phyloP scores from a whole-genome alignment of 1,284 basidiomycete species.

The Trichosporon sp. region DNA sequence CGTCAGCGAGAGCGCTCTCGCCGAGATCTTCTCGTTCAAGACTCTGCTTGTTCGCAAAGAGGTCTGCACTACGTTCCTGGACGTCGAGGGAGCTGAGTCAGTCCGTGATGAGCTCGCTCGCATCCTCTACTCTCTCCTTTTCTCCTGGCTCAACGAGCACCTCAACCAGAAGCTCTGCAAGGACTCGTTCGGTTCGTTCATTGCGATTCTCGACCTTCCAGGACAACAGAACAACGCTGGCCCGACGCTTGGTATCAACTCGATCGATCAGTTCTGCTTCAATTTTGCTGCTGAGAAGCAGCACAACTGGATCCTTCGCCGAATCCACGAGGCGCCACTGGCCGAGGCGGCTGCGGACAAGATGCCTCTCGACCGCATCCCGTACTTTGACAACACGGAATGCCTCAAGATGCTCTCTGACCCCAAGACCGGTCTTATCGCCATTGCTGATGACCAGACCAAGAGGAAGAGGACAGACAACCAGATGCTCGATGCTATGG shows the following conservation, averaged over 20 bases:
- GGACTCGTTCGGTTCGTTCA: conserved; percentile 84
- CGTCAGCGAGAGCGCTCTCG: conserved; percentile 66
- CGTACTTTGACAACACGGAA: conserved; percentile 88
- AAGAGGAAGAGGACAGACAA: conserved; percentile 84
- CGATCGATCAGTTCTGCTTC: conserved; percentile 91
- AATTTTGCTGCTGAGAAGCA: conserved; percentile 92
- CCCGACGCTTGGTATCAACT: conserved; percentile 64
- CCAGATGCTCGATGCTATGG: conserved; percentile 90
- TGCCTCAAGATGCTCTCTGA: conserved; percentile 81
- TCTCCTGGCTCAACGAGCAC: conserved; percentile 93
- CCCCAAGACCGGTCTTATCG: conserved; percentile 81
- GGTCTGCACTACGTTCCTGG: conserved; percentile 90
- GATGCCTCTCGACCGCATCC: conserved; percentile 57
- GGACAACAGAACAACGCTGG: conserved; percentile 81
- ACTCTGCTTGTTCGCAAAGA: conserved; percentile 90
- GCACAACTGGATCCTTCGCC: conserved; percentile 74
- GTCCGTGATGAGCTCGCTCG: conserved; percentile 92
- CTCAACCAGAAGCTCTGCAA: conserved; percentile 90
- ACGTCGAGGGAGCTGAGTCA: conserved; percentile 83
- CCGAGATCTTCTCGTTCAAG: conserved; percentile 82
- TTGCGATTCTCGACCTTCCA: conserved; percentile 92
- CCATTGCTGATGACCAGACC: conserved; percentile 97
- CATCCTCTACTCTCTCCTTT: conserved; percentile 87
- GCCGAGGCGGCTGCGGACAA: conserved; percentile 81
- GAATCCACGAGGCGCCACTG: conserved; percentile 63